A percentile compares a stretch with the other conserved stretches of the same genome.
Evolutionary conservation across 2,329 filamentous ascomycete species (phyloP).

Genomic region (Aureobasidium mangrovei): DNA sequence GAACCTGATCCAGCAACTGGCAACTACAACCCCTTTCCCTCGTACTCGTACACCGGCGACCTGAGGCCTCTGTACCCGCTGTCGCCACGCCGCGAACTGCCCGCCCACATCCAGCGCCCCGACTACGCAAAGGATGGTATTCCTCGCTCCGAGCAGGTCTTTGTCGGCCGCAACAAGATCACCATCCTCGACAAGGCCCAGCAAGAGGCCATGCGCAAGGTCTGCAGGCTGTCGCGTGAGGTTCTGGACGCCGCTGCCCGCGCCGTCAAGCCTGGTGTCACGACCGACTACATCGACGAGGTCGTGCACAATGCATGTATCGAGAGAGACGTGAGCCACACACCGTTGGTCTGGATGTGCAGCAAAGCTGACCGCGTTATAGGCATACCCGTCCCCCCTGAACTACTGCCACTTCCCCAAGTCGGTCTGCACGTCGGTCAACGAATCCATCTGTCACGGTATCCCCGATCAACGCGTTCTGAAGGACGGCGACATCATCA

Average conservation of each 20-base stretch:
- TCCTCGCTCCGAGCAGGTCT: conserved; percentile 53
- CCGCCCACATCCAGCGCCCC: conserved; percentile 70
- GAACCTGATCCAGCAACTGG: conserved; percentile 86
- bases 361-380: background rate
- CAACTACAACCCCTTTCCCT: conserved; percentile 84
- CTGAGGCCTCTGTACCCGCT: conserved; percentile 68
- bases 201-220: conserved; percentile 85
- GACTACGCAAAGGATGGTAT: conserved; percentile 85
- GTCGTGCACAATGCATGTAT: conserved; percentile 91
- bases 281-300: conserved; percentile 91
- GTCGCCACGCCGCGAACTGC: conserved; percentile 62
- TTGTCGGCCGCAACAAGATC: conserved; percentile 66
- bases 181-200: conserved; percentile 70
- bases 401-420: conserved; percentile 98
- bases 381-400: conserved; percentile 90
- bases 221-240: conserved; percentile 78
- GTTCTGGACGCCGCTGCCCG: conserved; percentile 86
- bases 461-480: conserved; percentile 87
- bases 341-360: background rate
- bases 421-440: conserved; percentile 90
- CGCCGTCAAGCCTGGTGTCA: conserved; percentile 79
- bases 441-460: conserved; percentile 97
- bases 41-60: conserved; percentile 70
- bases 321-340: conserved; percentile 68
- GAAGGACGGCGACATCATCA: conserved; percentile 88